These are phyloP conservation scores for Psilocybe azurescens DNA, from an alignment of 768 basidiomycete species.

Conservation along the genomic window DNA sequence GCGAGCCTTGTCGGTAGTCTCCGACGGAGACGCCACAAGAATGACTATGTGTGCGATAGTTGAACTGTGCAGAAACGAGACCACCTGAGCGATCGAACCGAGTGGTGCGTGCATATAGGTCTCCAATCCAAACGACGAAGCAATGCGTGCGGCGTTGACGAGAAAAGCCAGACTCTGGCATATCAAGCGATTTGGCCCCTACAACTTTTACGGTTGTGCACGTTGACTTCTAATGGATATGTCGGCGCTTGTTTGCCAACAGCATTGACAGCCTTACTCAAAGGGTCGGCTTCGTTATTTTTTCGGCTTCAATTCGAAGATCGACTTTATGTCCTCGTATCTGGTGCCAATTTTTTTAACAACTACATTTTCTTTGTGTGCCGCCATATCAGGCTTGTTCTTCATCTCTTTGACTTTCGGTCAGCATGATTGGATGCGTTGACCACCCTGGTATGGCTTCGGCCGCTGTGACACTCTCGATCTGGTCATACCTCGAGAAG, in stretches of 20 bases:
- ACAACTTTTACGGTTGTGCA: neutral
- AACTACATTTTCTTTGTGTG: neutral
- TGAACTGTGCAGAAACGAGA: neutral
- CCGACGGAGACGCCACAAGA: neutral
- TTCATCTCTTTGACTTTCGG: neutral
- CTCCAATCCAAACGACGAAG: neutral
- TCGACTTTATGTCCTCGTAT: neutral
- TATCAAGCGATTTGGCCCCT: neutral
- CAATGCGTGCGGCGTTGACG: conserved; percentile 1
- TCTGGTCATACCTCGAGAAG: neutral
- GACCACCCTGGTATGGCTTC: neutral
- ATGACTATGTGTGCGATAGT: neutral
- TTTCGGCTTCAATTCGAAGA: conserved; percentile 3
- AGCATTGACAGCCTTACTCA: neutral
- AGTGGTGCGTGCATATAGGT: neutral
- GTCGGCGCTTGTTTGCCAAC: neutral
- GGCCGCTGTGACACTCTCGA: neutral
- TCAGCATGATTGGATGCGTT: neutral
- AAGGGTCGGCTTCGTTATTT: neutral
- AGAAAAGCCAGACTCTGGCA: neutral
- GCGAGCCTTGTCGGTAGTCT: neutral
- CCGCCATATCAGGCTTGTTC: neutral
- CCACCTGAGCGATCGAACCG: conserved; percentile 4
- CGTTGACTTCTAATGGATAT: neutral
- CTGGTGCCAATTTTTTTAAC: neutral